Evolutionary conservation across 2,329 filamentous ascomycete genomes (phyloP).

Genomic region (Fusarium sp.): DNA sequence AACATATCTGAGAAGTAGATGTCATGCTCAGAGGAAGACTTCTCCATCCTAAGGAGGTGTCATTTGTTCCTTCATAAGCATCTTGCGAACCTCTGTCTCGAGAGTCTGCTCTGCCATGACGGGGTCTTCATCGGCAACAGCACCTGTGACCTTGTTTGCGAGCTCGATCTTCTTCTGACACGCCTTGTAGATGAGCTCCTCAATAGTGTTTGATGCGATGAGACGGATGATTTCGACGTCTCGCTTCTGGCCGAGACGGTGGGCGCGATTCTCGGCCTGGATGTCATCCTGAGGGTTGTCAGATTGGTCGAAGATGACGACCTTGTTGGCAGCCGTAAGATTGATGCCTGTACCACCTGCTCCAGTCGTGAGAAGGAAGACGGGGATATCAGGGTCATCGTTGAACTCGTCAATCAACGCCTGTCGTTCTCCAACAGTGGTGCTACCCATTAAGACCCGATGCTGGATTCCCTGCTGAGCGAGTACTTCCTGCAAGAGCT

Average conservation of each 20-base stretch:
- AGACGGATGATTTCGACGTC: slow-evolving; percentile 92
- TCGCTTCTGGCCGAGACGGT: slow-evolving; percentile 90
- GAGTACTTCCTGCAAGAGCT: slow-evolving; percentile 88
- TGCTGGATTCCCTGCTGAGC: slow-evolving; percentile 79
- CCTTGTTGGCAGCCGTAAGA: slow-evolving; percentile 94
- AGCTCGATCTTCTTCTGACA: slow-evolving; percentile 94
- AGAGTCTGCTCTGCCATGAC: slow-evolving; percentile 54
- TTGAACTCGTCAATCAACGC: slow-evolving; percentile 90
- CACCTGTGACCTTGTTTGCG: slow-evolving; percentile 72
- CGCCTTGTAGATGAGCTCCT: slow-evolving; percentile 92
- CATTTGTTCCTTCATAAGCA: slow-evolving; percentile 58
- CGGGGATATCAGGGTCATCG: slow-evolving; percentile 79
- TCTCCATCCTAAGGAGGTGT: slow-evolving; percentile 55
- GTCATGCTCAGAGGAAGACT: slow-evolving; percentile 16
- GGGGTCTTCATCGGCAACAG: slow-evolving; percentile 50
- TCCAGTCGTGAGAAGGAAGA: slow-evolving; percentile 93
- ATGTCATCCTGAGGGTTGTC: slow-evolving; percentile 98
- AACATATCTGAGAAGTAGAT: neutral
- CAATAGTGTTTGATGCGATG: slow-evolving; percentile 84
- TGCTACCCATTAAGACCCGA: slow-evolving; percentile 88
- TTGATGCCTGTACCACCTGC: slow-evolving; percentile 98
- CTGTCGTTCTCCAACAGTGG: slow-evolving; percentile 85
- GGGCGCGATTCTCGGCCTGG: slow-evolving; percentile 97
- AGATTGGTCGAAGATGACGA: slow-evolving; percentile 96
- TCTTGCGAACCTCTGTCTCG: slow-evolving; percentile 60